Base-by-base conservation (phyloP, 805 yeast genomes). In the Ogataea thermomethanolica region DNA sequence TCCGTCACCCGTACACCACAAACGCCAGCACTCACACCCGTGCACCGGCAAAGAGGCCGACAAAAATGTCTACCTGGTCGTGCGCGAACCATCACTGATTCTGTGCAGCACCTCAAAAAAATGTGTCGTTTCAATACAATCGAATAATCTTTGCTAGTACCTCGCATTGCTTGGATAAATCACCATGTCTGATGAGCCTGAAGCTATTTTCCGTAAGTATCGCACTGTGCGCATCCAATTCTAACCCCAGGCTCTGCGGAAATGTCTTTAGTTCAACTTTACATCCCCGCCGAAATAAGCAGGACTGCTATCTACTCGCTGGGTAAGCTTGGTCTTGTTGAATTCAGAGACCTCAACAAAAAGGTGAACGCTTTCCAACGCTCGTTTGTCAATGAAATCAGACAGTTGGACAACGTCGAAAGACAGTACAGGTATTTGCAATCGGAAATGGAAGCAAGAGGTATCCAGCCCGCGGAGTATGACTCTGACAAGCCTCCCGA, bases 191-290 rank as follows among this genome's bases (percentile, higher is more conserved):
- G 40, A 29, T 31, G 50, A 50, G 35, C 47, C 47, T 22, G 62
- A 57, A 43, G 62, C 62, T 11, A 57, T 57, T 50, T 57, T 57
- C 53, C 62, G 62, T 55, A 55, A 42, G 59, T 51, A 44, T 25
- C 24, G 5, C 29, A 21, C 25, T 10, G 4, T 23, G 14, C 12
- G 9, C 7, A 5, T 9, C 8, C 22, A 10, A 5, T 21, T 9
- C 33, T 35, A 29, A 31, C 35, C 2, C 20, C 31, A 51, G 54
- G 96, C 74, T 91, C 99, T 46, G 99, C 98, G 84, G 95, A 85
- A 58, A 95, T 93, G 98, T 78, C 95, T 36, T 75, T 90, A 59
- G 81, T 91, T 41, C 96, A 93, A 68, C 70, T 93, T 55, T 91
- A 87, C 63, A 81, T 93, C 45, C 95, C 98, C 12, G 80, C 87